These are phyloP conservation scores for Teunomyces kruisii DNA, from an alignment of 805 yeast species.

Conservation along the genomic window DNA sequence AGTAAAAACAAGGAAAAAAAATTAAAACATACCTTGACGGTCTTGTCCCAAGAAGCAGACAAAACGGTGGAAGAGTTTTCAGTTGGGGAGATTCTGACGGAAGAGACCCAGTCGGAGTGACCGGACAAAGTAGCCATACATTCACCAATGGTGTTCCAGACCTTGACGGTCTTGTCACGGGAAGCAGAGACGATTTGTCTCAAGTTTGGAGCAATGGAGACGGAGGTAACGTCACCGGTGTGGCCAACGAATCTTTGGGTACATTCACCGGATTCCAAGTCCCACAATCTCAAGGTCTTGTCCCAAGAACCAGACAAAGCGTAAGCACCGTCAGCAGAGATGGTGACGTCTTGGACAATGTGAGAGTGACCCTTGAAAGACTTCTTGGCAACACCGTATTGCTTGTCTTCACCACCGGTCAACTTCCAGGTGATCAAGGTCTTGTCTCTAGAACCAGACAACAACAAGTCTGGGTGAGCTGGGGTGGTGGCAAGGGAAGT, in stretches of 20 bases:
- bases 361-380: conserved; percentile 98
- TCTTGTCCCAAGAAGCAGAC: conserved; percentile 99
- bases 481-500: conserved; percentile 97
- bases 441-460: conserved; percentile 99
- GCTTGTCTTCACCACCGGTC: conserved; percentile 85
- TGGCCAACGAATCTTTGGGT: conserved; percentile 97
- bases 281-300: conserved; percentile 98
- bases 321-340: conserved; percentile 96
- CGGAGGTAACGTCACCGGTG: conserved; percentile 95
- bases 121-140: conserved; percentile 92
- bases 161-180: conserved; percentile 97
- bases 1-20: conserved; percentile 8
- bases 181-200: conserved; percentile 98
- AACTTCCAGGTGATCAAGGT: conserved; percentile 97
- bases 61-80: conserved; percentile 70
- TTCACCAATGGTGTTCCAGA: conserved; percentile 99
- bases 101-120: conserved; percentile 99
- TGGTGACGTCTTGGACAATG: conserved; percentile 96
- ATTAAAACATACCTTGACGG: conserved; percentile 87
- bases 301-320: conserved; percentile 99
- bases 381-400: conserved; percentile 97
- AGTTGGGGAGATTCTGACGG: conserved; percentile 96
- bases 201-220: conserved; percentile 92
- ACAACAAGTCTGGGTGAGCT: conserved; percentile 95
- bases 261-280: conserved; percentile 89